These are phyloP conservation scores for Colletotrichum cordylinicola DNA, from an alignment of 2,329 filamentous ascomycete genomes.

Conservation along the genomic window DNA sequence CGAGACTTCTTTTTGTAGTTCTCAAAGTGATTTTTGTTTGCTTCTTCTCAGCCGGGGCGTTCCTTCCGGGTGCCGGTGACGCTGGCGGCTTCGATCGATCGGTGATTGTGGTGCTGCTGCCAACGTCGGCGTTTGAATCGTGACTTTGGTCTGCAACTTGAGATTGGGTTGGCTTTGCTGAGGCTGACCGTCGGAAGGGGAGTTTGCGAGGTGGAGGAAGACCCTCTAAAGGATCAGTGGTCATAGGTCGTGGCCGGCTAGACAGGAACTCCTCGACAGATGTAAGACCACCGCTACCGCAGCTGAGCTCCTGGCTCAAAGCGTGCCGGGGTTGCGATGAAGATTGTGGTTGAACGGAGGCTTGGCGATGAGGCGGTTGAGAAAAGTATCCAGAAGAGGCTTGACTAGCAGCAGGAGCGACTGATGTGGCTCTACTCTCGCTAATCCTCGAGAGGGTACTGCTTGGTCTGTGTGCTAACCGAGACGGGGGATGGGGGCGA, in stretches of 20 bases:
- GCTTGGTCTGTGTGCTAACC: neutral
- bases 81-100: neutral
- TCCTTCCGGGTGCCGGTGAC: neutral
- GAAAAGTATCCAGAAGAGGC: neutral
- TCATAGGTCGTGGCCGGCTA: neutral
- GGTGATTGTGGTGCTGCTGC: neutral
- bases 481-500: neutral
- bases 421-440: neutral
- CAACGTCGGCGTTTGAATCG: neutral
- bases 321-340: neutral
- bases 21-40: neutral
- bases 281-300: neutral
- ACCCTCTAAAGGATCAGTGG: neutral
- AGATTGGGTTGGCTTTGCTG: neutral
- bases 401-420: neutral
- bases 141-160: neutral
- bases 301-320: neutral
- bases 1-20: neutral
- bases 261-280: neutral
- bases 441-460: neutral
- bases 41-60: neutral
- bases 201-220: neutral
- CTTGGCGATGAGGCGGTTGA: neutral
- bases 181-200: neutral
- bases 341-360: neutral